These are phyloP conservation scores for Phytophthora citricola DNA, from an alignment of 352 stramenopile genomes.

Conservation along the genomic window DNA sequence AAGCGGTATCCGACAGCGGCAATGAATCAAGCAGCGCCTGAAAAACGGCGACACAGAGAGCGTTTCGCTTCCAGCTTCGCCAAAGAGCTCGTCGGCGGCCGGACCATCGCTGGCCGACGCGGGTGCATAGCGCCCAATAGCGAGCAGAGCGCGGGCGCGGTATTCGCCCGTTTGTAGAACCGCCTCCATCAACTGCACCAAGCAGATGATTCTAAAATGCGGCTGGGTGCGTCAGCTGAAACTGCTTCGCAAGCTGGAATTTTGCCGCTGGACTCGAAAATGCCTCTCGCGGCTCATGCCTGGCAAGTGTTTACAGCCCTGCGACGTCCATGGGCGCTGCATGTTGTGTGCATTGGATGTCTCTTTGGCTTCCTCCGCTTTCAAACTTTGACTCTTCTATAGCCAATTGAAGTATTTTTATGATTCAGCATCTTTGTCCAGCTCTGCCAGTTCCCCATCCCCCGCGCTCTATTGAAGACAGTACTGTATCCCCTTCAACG, in stretches of 20 bases:
- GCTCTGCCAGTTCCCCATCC: constrained; percentile 3
- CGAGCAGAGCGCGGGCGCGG: constrained; percentile 1
- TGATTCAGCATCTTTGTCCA: constrained; percentile 12
- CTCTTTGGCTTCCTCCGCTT: constrained; percentile 8
- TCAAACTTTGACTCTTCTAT: constrained; percentile 5
- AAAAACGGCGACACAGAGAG: background rate
- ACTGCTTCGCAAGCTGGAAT: constrained; percentile 16
- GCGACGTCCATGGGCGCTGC: constrained; percentile 1
- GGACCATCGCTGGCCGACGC: too few relatives aligned
- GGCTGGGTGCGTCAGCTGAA: constrained; percentile 17
- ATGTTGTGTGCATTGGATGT: constrained; percentile 1
- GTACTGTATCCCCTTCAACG: constrained; percentile 5
- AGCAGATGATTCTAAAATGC: constrained; percentile 23
- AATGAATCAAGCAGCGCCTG: constrained; percentile 2
- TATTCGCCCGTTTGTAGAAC: constrained; percentile 26
- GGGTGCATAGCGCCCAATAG: constrained; percentile 10
- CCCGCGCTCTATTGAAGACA: constrained; percentile 9
- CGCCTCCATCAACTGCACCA: constrained; percentile 14
- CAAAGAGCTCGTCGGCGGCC: too few relatives aligned
- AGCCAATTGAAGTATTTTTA: constrained; percentile 21
- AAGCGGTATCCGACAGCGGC: too few relatives aligned
- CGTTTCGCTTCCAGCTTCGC: too few relatives aligned
- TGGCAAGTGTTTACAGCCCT: constrained; percentile 2
- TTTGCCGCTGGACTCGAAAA: constrained; percentile 7
- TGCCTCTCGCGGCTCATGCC: too few relatives aligned